phyloP scores from a whole-genome alignment of 345 rosid species.

The Iberis pinnata region DNA sequence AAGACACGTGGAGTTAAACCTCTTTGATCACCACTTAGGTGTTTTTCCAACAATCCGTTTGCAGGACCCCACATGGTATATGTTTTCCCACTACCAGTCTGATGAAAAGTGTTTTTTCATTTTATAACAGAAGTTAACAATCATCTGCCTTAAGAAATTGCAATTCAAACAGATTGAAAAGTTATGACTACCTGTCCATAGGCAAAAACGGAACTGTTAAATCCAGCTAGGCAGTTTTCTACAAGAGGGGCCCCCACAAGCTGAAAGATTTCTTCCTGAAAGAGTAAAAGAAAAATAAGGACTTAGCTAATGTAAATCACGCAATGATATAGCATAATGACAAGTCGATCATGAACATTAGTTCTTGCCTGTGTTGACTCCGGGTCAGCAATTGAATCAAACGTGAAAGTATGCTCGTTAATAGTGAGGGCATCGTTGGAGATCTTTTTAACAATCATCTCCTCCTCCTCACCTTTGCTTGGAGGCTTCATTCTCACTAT shows the following conservation, averaged over 20 bases:
- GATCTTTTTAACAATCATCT: conserved; percentile 53
- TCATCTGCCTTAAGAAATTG: neutral
- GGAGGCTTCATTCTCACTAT: conserved; percentile 83
- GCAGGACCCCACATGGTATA: conserved; percentile 97
- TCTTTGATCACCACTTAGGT: conserved; percentile 50
- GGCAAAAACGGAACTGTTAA: conserved; percentile 96
- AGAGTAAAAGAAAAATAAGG: neutral
- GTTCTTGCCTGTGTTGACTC: conserved; percentile 64
- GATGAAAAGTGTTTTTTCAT: conserved; percentile 19
- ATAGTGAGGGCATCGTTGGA: conserved; percentile 56
- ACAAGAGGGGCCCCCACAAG: conserved; percentile 87
- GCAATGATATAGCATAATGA: neutral
- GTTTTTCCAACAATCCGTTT: conserved; percentile 58
- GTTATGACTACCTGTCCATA: conserved; percentile 73
- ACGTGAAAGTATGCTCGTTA: conserved; percentile 74
- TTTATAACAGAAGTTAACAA: conserved; percentile 3
- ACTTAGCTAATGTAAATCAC: conserved; percentile 7
- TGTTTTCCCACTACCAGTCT: conserved; percentile 91
- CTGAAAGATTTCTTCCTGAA: conserved; percentile 75
- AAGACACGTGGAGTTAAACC: conserved; percentile 91
- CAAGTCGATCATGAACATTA: neutral
- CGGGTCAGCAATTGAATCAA: conserved; percentile 76
- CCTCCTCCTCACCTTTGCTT: conserved; percentile 70
- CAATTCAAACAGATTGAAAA: neutral
- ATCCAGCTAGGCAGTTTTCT: conserved; percentile 93